Conservation (phyloP, 2,329 filamentous ascomycete genomes). For the Sporothrix euskadiensis region DNA sequence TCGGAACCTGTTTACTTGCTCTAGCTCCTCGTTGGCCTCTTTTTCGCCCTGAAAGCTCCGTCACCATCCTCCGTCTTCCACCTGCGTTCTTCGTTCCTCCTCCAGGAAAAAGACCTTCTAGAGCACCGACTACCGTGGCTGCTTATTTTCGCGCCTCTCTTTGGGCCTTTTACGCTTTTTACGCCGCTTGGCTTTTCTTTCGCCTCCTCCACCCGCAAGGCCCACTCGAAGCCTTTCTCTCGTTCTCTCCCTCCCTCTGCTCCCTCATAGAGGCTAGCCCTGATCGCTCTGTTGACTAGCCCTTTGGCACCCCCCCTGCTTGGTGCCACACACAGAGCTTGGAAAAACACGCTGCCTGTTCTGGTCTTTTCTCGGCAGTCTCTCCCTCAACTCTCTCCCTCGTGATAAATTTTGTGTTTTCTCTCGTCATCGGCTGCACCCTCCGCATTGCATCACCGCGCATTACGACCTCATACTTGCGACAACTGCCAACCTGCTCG, state of each 20-base stretch:
- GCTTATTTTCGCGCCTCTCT: slow-evolving; percentile 19
- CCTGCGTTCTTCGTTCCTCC: background rate
- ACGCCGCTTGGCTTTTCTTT: background rate
- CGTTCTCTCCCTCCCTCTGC: too few species aligned
- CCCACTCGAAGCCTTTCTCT: background rate
- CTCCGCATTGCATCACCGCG: background rate
- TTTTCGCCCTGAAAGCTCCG: background rate
- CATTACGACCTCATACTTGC: slow-evolving; percentile 6
- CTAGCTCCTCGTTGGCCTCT: background rate
- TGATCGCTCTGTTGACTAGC: background rate
- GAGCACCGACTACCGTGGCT: background rate
- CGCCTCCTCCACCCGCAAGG: slow-evolving; percentile 17
- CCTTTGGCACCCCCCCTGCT: slow-evolving; percentile 19
- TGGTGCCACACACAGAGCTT: slow-evolving; percentile 18
- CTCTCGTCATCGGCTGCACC: slow-evolving; percentile 8
- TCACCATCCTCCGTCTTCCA: background rate
- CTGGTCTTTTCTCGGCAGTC: slow-evolving; percentile 23
- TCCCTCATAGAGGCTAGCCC: background rate
- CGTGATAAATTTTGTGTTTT: slow-evolving; percentile 22
- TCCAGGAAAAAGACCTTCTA: background rate
- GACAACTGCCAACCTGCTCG: background rate
- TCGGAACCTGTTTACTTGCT: slow-evolving; percentile 7
- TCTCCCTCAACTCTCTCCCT: slow-evolving; percentile 8
- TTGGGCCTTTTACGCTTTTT: background rate
- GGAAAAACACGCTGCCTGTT: slow-evolving; percentile 28